A percentile compares a stretch with the other conserved stretches of the same genome.
phyloP scores from a whole-genome alignment of 176 grass and related monocot species.

The Aegilops speltoides region DNA sequence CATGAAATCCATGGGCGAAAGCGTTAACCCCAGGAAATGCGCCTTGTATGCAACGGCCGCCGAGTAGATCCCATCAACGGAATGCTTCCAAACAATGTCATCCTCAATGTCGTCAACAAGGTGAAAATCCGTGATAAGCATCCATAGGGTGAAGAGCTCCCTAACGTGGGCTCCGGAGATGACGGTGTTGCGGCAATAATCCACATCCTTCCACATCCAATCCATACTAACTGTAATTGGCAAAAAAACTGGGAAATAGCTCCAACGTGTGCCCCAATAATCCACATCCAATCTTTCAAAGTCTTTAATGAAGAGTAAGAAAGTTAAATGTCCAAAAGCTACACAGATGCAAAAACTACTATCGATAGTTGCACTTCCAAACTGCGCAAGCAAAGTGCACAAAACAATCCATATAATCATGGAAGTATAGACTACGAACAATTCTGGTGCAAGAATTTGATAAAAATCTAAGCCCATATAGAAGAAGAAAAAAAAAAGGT shows the following conservation, averaged over 20 bases:
- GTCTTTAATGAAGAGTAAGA: constrained; percentile 26
- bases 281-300: constrained; percentile 68
- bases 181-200: too few relatives aligned
- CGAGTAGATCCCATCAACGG: too few relatives aligned
- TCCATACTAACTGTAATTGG: too few relatives aligned
- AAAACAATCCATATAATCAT: not conserved
- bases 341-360: constrained; percentile 1
- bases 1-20: too few relatives aligned
- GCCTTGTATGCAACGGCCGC: too few relatives aligned
- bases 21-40: too few relatives aligned
- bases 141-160: too few relatives aligned
- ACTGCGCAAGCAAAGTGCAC: not conserved
- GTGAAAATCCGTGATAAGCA: too few relatives aligned
- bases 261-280: constrained; percentile 57
- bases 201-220: too few relatives aligned
- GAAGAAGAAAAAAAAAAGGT: not conserved
- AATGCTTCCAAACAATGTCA: too few relatives aligned
- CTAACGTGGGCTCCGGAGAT: too few relatives aligned
- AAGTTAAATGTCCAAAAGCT: not conserved
- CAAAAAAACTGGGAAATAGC: constrained; percentile 31
- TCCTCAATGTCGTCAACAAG: too few relatives aligned
- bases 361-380: not conserved
- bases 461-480: not conserved
- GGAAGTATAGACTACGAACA: not conserved
- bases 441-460: not conserved